These are phyloP conservation scores for Calonectria pteridis DNA, from an alignment of 2,329 filamentous ascomycete genomes.

Conservation along the genomic window DNA sequence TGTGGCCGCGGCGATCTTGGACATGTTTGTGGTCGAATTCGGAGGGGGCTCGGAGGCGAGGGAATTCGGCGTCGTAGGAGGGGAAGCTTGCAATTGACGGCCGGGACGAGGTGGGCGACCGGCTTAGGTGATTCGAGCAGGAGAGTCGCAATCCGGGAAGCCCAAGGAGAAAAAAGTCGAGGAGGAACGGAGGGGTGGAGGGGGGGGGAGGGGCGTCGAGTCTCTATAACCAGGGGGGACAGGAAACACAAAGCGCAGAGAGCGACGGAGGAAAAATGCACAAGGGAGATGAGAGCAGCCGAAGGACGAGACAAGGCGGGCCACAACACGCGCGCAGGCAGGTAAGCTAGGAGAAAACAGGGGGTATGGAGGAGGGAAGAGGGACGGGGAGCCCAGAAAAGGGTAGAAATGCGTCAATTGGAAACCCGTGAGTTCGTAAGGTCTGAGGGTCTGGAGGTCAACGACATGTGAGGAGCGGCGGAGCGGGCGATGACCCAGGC, in stretches of 20 bases:
- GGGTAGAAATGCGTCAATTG: slow-evolving; percentile 46
- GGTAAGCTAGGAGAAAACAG: slow-evolving; percentile 10
- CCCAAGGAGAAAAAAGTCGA: slow-evolving; percentile 24
- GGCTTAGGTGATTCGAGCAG: slow-evolving; percentile 21
- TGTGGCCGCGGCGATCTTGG: slow-evolving; percentile 65
- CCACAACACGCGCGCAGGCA: slow-evolving; percentile 7
- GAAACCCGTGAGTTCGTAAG: slow-evolving; percentile 32
- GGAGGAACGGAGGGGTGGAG: slow-evolving; percentile 19
- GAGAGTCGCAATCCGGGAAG: slow-evolving; percentile 20
- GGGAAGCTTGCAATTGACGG: slow-evolving; percentile 37
- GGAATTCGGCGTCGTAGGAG: slow-evolving; percentile 22
- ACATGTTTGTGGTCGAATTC: slow-evolving; percentile 47
- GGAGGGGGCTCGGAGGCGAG: slow-evolving; percentile 30
- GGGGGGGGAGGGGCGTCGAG: slow-evolving; percentile 16
- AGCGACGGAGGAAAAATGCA: slow-evolving; percentile 26
- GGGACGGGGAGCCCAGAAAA: slow-evolving; percentile 24
- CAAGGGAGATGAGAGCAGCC: slow-evolving; percentile 16
- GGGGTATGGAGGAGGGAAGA: slow-evolving; percentile 27
- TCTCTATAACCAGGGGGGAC: slow-evolving; percentile 33
- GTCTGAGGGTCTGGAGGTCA: slow-evolving; percentile 19
- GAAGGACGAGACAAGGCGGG: slow-evolving; percentile 18
- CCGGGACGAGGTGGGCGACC: slow-evolving; percentile 14
- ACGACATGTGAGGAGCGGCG: slow-evolving; percentile 25
- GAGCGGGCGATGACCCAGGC: slow-evolving; percentile 28
- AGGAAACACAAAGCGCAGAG: slow-evolving; percentile 26